Base-by-base conservation (phyloP, 257 asterid species). In the Nicotiana obtusifolia region DNA sequence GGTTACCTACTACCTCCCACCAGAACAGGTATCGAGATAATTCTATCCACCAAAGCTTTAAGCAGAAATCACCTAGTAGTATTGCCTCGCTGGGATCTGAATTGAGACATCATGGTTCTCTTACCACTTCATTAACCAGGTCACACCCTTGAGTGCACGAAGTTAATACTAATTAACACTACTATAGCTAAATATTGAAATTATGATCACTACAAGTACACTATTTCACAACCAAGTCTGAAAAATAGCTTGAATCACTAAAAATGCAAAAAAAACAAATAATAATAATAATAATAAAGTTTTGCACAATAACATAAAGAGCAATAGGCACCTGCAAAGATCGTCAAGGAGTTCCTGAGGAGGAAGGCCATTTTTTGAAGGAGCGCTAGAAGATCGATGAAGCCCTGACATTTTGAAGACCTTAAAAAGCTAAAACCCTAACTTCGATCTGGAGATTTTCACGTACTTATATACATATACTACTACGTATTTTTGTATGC, bases 291-390 rank as follows among this genome's bases (percentile, higher is more conserved):
- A n/a, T n/a, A n/a, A n/a, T n/a, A 49, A 28, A 47, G 10, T 24
- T 41, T 22, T 13, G 30, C 77, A 35, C 26, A 35, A 67, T 67
- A 26, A 67, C 76, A 35, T 35, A 24, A n/a, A 13, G 26, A 82
- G 30, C 41, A 41, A 17, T 7, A 44, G 1, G 30, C 5, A 94
- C 98, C 97, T 96, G 97, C 99, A 96, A 76, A 96, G 97, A 91
- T 96, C 98, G 87, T 94, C 97, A 33, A 94, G 92, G 65, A 94
- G 97, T 88, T 96, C 99, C 87, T 94, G 96, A 78, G 99, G 97
- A 84, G 98, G 99, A 4, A 96, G 95, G 24, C 90, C 90, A 78
- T 88, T 90, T 85, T 96, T 94, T 73, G 91, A 88, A 24, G 93
- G 56, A 84, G 95, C 86, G 83, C 90, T 87, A 37, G 93, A 82